Conservation (phyloP, 2,329 filamentous ascomycete species). For the Apiospora malaysiana region DNA sequence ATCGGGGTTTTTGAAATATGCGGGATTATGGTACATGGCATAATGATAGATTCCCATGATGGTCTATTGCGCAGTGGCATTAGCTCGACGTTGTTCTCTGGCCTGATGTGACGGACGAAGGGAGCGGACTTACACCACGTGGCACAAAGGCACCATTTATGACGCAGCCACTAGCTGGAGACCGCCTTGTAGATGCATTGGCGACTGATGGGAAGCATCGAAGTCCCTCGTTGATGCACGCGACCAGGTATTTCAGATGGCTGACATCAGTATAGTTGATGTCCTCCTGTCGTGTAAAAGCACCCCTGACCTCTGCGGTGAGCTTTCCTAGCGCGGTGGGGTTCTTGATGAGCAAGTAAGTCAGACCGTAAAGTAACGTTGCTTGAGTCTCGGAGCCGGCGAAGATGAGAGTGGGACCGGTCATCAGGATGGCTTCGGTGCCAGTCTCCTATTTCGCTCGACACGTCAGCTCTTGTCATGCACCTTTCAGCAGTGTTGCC, state of each 20-base stretch:
- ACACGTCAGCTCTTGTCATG: neutral
- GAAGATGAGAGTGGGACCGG: slow-evolving; percentile 23
- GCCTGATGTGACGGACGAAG: neutral
- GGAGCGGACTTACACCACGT: neutral
- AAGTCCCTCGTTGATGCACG: slow-evolving; percentile 47
- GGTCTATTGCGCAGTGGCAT: slow-evolving; percentile 34
- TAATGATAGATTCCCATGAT: slow-evolving; percentile 50
- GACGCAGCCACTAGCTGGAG: slow-evolving; percentile 28
- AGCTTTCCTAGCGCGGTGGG: slow-evolving; percentile 39
- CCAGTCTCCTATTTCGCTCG: neutral
- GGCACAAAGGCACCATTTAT: slow-evolving; percentile 30
- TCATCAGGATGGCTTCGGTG: slow-evolving; percentile 22
- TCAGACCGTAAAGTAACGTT: slow-evolving; percentile 46
- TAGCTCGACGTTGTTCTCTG: neutral
- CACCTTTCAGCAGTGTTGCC: neutral
- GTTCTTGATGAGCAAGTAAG: slow-evolving; percentile 45
- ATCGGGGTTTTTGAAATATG: slow-evolving; percentile 51
- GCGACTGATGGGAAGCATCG: slow-evolving; percentile 45
- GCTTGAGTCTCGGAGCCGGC: slow-evolving; percentile 55
- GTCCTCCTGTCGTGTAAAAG: slow-evolving; percentile 44
- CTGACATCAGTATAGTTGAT: slow-evolving; percentile 42
- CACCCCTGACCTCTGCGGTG: slow-evolving; percentile 44
- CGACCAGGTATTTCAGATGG: slow-evolving; percentile 45
- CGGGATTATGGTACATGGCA: slow-evolving; percentile 45
- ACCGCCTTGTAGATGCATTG: slow-evolving; percentile 28